Evolutionary conservation across 352 stramenopile genomes (phyloP), one percentile per base, ranked within the genome.

Genomic region (Thraustotheca clavata): DNA sequence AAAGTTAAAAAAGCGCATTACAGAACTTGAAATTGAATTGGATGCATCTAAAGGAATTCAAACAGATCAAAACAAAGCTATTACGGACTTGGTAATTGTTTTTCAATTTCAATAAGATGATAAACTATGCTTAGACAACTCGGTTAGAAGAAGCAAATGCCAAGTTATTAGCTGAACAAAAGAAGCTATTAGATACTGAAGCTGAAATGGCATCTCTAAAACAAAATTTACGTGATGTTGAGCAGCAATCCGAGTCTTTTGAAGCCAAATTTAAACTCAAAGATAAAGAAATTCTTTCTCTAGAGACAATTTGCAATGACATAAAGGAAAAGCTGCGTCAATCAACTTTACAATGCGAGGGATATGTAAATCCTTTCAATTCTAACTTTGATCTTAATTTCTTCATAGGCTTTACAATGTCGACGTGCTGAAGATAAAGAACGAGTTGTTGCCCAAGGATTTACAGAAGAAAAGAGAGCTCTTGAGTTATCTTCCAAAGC

Each of bases 321-420:
- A 35, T 69, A 4, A 69, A 71, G 18, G 57, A 69, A 26, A 69
- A 76, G 31, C 66, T 61, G 5, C 67, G 68, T 43, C 0, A 49
- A 61, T 41, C 49, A 43, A 4, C 52, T 72, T 26, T 50, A 71
- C 34, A 69, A 43, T 36, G 60, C 72, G 57, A 54, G 31, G 57
- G 57, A 4, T 16, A 31, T 40, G 57, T 52, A 11, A 52, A 3
- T 9, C 22, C n/a, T n/a, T n/a, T n/a, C n/a, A n/a, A n/a, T 50
- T 14, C 43, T 14, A 50, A 29, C 11, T 6, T 50, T 6, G 43
- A 50, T 14, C 9, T 18, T 52, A 6, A 9, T 7, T 31, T 14
- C 43, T 9, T 3, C 34, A 14, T 52, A 52, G 43, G n/a, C 43
- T 9, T 31, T 52, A 2, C n/a, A 14, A 20, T 24, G 31, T 24